Conservation (phyloP, 345 rosid species). For the Eucalyptus leucophloia region DNA sequence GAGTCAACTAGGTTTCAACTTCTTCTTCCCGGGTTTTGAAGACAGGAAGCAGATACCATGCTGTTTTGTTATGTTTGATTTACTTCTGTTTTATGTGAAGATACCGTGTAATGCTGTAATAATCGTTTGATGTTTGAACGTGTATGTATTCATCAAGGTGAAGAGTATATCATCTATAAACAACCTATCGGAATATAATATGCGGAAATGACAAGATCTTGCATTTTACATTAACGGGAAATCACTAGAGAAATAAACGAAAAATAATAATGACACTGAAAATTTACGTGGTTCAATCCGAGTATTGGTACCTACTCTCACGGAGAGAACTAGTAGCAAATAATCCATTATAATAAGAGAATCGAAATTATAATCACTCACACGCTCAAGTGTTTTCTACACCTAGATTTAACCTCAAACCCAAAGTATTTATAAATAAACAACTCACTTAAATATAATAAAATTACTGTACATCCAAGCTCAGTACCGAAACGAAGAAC, state of each 20-base stretch:
- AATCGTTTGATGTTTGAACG: background rate
- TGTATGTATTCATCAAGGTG: background rate
- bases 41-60: background rate
- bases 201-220: fast-evolving
- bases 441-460: too few species aligned
- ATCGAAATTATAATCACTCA: too few species aligned
- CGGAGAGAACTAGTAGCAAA: fast-evolving
- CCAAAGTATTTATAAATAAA: too few species aligned
- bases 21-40: background rate
- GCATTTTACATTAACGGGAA: fast-evolving
- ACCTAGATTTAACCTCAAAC: fast-evolving
- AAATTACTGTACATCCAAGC: too few species aligned
- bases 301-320: too few species aligned
- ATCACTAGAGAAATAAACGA: too few species aligned
- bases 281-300: too few species aligned
- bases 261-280: fast-evolving
- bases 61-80: background rate
- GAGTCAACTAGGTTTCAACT: background rate
- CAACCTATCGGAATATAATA: background rate
- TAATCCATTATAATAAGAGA: too few species aligned
- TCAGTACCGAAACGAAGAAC: too few species aligned
- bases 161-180: background rate
- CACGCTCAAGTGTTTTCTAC: fast-evolving
- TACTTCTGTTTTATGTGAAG: background rate
- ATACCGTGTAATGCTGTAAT: background rate